Evolutionary conservation across 345 rosid species (phyloP), one percentile per base, ranked within the genome.

Genomic region (Linum tenue): DNA sequence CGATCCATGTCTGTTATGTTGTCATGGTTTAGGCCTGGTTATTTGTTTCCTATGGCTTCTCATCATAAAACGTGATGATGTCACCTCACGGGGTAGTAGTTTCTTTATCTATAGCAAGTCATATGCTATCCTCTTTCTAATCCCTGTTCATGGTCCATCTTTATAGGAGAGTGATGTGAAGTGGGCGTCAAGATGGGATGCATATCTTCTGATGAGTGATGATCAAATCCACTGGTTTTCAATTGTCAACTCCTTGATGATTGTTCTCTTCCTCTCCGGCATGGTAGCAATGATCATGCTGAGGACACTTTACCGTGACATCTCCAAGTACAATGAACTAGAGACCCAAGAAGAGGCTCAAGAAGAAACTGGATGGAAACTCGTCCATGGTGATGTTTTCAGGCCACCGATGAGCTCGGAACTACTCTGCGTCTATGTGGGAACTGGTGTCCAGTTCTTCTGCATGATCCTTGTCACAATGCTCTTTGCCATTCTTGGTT

Each of bases 181-280:
- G 64, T 62, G 64, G 64, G 64, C 64, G 40, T 62, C 64, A 39
- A 62, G 64, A 39, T 62, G 64, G 64, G 64, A 62, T 40, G 64
- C 64, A 14, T 62, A 62, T 40, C 64, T 62, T 62, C n/a, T 62
- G 50, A 62, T 40, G 50, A 62, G 64, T 39, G 64, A 62, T 62
- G 64, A 62, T 40, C 64, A 62, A n/a, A 62, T 62, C 35, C 64
- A 62, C 36, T 62, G 64, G 64, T 62, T 62, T 15, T 62, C 64
- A 39, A 62, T 62, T 5, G 50, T 62, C 9, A 62, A 39, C 17
- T 62, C 64, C 5, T 62, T 62, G 64, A 62, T 62, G 64, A 62
- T 62, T 41, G 64, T 62, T 62, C 64, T 62, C 35, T 62, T 62
- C 36, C 64, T 62, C 50, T 62, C 64, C 22, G 64, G 64, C 5